These are phyloP conservation scores for Coelastrella sp. DNA, from an alignment of 139 green algal genomes.

Conservation along the genomic window DNA sequence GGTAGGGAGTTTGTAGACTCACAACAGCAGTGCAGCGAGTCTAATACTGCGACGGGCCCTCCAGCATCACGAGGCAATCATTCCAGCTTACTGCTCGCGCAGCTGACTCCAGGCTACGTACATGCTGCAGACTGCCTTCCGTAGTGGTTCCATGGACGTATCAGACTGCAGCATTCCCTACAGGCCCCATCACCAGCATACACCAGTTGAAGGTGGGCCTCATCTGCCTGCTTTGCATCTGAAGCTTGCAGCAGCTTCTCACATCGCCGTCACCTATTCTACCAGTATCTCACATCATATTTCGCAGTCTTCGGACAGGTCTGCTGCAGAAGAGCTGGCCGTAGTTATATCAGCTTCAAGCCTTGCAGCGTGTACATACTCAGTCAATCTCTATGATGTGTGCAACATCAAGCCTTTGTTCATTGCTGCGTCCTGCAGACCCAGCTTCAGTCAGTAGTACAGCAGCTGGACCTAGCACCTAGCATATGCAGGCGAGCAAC, in stretches of 20 bases:
- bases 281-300: neutral
- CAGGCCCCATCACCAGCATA: neutral
- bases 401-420: neutral
- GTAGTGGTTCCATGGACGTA: neutral
- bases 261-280: neutral
- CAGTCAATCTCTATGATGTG: neutral
- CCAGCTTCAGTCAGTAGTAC: slow-evolving; percentile 23
- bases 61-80: neutral
- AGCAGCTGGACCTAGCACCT: slow-evolving; percentile 21
- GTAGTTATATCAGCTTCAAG: too few relatives aligned
- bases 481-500: slow-evolving; percentile 15
- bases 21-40: neutral
- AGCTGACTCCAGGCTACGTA: neutral
- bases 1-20: neutral
- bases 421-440: neutral
- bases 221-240: neutral
- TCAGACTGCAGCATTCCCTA: neutral
- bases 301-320: too few relatives aligned
- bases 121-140: neutral
- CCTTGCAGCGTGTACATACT: neutral
- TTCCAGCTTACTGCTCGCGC: neutral
- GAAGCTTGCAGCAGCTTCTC: neutral
- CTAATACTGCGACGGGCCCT: too few relatives aligned
- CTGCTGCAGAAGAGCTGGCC: too few relatives aligned
- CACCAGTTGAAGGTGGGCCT: neutral